A percentile compares a stretch with the other conserved stretches of the same genome.
phyloP scores from a whole-genome alignment of 1,139 yeast species.

The Yamadazyma pseudoaaseri region DNA sequence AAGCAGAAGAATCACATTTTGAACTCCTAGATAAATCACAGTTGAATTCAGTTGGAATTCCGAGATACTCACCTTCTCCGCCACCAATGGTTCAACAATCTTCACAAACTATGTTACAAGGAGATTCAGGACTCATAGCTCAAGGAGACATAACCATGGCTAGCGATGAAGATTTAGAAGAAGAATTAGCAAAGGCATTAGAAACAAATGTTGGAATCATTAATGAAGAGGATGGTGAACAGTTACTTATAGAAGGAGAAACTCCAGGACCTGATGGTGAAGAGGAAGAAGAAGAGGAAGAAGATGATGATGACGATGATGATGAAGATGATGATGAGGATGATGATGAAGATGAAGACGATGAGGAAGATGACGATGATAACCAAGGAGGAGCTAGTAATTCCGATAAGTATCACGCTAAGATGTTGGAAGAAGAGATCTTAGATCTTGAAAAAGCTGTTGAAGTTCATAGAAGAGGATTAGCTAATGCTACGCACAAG shows the following conservation, averaged over 20 bases:
- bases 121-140: conserved; percentile 6
- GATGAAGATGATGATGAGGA: conserved; percentile 18
- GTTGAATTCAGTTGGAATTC: conserved; percentile 14
- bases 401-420: conserved; percentile 61
- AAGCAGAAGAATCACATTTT: conserved; percentile 78
- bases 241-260: conserved; percentile 15
- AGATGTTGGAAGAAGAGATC: conserved; percentile 81
- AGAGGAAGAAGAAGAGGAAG: conserved; percentile 12
- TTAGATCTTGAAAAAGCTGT: conserved; percentile 80
- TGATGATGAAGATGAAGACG: conserved; percentile 25
- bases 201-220: conserved; percentile 17
- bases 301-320: conserved; percentile 12
- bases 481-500: conserved; percentile 78
- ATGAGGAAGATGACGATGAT: conserved; percentile 28
- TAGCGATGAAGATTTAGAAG: conserved; percentile 30
- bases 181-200: conserved; percentile 42
- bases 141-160: conserved; percentile 18
- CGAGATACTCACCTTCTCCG: conserved; percentile 17
- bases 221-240: conserved; percentile 10
- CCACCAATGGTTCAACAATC: conserved; percentile 11
- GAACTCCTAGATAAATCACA: conserved; percentile 65
- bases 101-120: conserved; percentile 22
- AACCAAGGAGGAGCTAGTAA: conserved; percentile 29
- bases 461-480: conserved; percentile 69
- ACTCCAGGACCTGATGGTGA: conserved; percentile 14